Evolutionary conservation across 2,329 filamentous ascomycete species (phyloP), one percentile per base, ranked within the genome.

Genomic region (Calonectria naviculata): DNA sequence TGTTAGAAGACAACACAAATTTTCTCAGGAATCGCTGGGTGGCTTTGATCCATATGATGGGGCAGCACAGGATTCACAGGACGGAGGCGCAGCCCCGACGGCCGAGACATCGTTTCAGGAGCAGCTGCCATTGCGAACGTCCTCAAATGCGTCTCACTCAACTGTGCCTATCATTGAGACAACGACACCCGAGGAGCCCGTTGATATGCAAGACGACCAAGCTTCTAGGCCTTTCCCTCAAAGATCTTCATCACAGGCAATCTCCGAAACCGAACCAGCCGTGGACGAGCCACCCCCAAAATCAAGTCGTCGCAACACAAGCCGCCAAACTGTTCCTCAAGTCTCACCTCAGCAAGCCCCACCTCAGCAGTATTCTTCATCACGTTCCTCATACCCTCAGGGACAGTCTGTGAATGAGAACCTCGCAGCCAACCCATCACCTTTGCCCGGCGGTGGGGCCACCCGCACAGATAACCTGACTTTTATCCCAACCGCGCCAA

Each of bases 401-500:
- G 75, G 75, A 15, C 77, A 79, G 64, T 74, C 79, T 3, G 52
- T 80, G 24, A 79, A 69, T 42, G 80, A 82, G n/a, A 79, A 77
- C 31, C 69, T 80, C 13, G 74, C 79, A 4, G 76, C 81, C 17
- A 80, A 74, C 29, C 90, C 93, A 4, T 91, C 94, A n/a, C 87
- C 91, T 31, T 83, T 96, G 2, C 92, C 93, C 26, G 93, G 93
- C 15, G 92, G 91, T 67, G 90, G 87, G 68, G 92, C 89, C 9
- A 84, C 81, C 8, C 90, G 93, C 54, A 96, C 94, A 1, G 95
- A 97, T 81, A 91, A 88, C 60, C 85, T 97, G 17, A 95, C 94
- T 0, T 93, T 95, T 75, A 95, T 97, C 63, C 94, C 95, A 0
- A 96, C 93, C 0, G 85, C 93, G 52, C 85, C 70, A 78, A 64